Base-by-base conservation (phyloP, 2,329 filamentous ascomycete genomes). In the Paramyrothecium sp. region DNA sequence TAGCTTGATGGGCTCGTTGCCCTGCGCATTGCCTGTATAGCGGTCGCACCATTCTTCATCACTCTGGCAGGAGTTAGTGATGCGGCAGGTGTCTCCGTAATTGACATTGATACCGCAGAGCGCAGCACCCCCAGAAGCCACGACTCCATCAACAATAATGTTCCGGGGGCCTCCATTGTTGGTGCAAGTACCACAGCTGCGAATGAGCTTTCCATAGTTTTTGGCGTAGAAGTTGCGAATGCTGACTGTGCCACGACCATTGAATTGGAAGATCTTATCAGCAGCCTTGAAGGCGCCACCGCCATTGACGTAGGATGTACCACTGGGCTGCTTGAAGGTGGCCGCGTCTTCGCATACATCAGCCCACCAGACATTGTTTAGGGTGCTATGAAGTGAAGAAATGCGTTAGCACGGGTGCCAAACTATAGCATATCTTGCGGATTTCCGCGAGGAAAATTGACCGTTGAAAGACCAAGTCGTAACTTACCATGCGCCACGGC, bases 131-230 rank as follows among this genome's bases (percentile, higher is more conserved):
- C 12, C n/a, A 26, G 33, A 41, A 19, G 51, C 51, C 17, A 53
- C 38, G 30, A 22, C 51, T 10, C 33, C 33, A 16, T 41, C 38
- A 30, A 53, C 41, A 30, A 41, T 53, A 30, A 53, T 53, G 30
- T 38, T 41, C 1, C 30, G 26, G 3, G 51, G 51, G 7, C 51
- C 51, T 26, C 26, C 51, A 20, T 53, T 53, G 51, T 41, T 41
- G 64, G 82, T 83, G 67, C 82, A 85, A 60, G 84, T 84, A 3
- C 75, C 75, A 63, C 81, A 85, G 3, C 82, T 81, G 12, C 71
- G 69, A n/a, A 79, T 71, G 1, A 80, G 83, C 61, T 84, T 84
- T 20, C 70, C 78, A 61, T 85, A 81, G 1, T 66, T 52, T 52
- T 60, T 62, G 38, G 38, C 51, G 19, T 33, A 53, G 26, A 53